A percentile compares a stretch with the other conserved stretches of the same genome.
Evolutionary conservation across 257 asterid species (phyloP).

Genomic region (Petunia secreta): DNA sequence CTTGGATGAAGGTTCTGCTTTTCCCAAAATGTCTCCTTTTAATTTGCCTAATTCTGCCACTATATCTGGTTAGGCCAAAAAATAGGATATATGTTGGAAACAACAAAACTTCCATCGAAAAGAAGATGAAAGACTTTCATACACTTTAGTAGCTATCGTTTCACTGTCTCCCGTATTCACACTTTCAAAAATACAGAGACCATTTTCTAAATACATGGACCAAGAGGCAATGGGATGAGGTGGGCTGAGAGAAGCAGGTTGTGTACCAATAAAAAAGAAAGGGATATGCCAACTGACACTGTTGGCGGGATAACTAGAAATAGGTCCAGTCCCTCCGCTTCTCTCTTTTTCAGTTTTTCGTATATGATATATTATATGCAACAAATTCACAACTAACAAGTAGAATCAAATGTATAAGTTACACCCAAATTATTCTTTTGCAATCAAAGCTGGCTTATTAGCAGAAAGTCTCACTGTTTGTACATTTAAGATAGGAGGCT

Average conservation of each 20-base stretch:
- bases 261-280: neutral
- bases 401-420: neutral
- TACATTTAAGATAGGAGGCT: slow-evolving; percentile 11
- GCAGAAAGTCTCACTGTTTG: neutral
- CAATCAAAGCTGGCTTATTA: neutral
- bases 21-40: too few relatives aligned
- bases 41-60: too few relatives aligned
- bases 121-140: neutral
- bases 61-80: neutral
- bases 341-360: neutral
- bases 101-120: neutral
- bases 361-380: neutral
- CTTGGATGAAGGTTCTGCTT: too few relatives aligned
- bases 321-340: neutral
- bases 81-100: neutral
- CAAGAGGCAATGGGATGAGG: neutral
- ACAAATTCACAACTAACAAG: slow-evolving; percentile 12
- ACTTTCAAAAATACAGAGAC: neutral
- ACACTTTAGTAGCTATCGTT: neutral
- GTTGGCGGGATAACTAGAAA: neutral
- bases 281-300: neutral
- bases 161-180: neutral
- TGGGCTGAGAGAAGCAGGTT: neutral
- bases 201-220: too few relatives aligned
- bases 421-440: neutral